Evolutionary conservation across 176 grass and related monocot genomes (phyloP), one percentile per base, ranked within the genome.

Genomic region (Paspalum notatum): DNA sequence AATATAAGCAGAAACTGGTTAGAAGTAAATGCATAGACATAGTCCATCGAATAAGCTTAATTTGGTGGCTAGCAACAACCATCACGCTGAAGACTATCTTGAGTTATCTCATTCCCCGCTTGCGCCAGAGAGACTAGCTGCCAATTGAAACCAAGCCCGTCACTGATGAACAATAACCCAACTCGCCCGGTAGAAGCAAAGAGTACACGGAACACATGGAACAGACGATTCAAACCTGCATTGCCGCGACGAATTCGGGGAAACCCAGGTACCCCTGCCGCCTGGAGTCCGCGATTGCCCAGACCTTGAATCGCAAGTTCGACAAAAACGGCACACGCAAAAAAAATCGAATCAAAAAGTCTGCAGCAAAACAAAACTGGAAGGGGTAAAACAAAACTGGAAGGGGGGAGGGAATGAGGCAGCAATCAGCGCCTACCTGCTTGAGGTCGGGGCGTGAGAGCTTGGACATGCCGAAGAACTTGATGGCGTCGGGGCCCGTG

Each of bases 111-210:
- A 70, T 88, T 87, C 53, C 96, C 96, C 20, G 81, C 79, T 74
- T 99, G 96, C 61, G 92, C 96, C 71, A 99, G 56, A 74, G 96
- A 73, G 72, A 99, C 92, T 81, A 99, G 96, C 96, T 99, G 59
- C 16, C 58, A 78, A 47, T 85, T 52, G 43, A 66, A 3, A 77
- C 32, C 47, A 81, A 71, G 20, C 26, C 5, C 12, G 24, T 54
- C 1, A 89, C 50, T 12, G 18, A n/a, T 38, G 16, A 10, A 65
- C 6, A 77, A 62, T 47, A 12, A 59, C 4, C 39, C 18, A 65
- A 46, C 52, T 21, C 16, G 5, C 65, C 12, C 0, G 20, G 47
- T 8, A 11, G 55, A 61, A 66, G 18, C 63, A 71, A 49, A 12
- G 2, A 24, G 27, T 25, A 62, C 0, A 43, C 68, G 10, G 10